Evolutionary conservation across 2,329 filamentous ascomycete species (phyloP).

Genomic region (Ceratocystis papillata): DNA sequence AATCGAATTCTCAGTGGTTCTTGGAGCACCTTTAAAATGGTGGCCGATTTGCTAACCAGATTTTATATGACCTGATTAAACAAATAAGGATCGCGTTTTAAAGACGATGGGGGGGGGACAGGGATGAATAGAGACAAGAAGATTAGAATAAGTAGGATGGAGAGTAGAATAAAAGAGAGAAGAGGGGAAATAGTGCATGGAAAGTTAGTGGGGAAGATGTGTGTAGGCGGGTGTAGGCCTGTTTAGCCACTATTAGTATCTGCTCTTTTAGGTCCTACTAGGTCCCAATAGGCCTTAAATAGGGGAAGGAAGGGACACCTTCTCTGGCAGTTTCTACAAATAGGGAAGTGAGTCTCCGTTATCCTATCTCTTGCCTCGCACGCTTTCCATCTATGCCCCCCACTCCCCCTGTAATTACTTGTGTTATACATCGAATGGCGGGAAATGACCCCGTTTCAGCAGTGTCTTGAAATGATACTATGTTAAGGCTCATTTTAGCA

Average conservation of each 20-base stretch:
- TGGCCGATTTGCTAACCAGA: neutral
- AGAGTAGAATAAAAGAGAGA: neutral
- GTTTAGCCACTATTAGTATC: neutral
- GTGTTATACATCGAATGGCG: neutral
- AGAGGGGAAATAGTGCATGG: neutral
- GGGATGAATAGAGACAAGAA: conserved; percentile 1
- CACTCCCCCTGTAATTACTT: neutral
- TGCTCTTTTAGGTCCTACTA: neutral
- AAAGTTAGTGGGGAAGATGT: too few relatives aligned
- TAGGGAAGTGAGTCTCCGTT: neutral
- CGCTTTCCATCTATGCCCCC: too few relatives aligned
- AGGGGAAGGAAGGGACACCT: neutral
- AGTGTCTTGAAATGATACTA: conserved; percentile 12
- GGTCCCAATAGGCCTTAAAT: neutral
- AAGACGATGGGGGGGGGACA: neutral
- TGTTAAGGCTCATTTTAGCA: conserved; percentile 10
- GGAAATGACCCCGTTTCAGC: conserved; percentile 13
- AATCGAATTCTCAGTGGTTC: neutral
- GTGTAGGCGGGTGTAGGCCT: neutral
- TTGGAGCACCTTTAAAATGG: neutral
- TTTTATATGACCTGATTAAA: neutral
- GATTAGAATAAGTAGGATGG: neutral
- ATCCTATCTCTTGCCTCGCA: too few relatives aligned
- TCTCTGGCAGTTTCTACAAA: neutral
- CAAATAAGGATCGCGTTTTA: neutral